Evolutionary conservation across 2,329 filamentous ascomycete genomes (phyloP).

Genomic region (Talaromyces sp.): DNA sequence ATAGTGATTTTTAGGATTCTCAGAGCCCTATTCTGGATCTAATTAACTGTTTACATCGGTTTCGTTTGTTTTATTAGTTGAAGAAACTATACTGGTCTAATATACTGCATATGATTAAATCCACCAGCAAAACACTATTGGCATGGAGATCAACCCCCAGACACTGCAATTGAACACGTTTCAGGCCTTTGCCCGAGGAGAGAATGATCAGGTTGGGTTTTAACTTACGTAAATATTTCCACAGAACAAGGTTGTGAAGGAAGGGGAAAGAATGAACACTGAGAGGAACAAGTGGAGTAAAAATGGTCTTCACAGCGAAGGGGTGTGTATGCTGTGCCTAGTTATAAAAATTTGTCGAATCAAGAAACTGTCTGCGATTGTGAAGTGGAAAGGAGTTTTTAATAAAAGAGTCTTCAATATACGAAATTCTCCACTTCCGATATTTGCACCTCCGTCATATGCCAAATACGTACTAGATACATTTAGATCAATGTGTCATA

Average conservation of each 20-base stretch:
- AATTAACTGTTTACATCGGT: background rate
- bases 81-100: no score
- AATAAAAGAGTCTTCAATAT: background rate
- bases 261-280: background rate
- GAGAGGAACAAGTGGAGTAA: background rate
- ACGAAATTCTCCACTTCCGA: background rate
- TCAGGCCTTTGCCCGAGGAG: background rate
- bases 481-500: background rate
- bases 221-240: background rate
- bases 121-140: background rate
- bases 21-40: no score
- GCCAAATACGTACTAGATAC: background rate
- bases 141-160: background rate
- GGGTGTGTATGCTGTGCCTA: background rate
- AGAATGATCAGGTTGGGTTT: background rate
- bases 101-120: background rate
- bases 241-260: background rate
- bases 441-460: background rate
- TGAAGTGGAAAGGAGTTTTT: background rate
- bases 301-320: background rate
- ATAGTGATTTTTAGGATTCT: no score
- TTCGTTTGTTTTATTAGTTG: background rate
- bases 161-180: background rate
- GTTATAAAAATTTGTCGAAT: background rate
- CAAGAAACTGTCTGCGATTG: background rate